Base-by-base conservation (phyloP, 768 basidiomycete species). In the Leucocoprinus birnbaumii region DNA sequence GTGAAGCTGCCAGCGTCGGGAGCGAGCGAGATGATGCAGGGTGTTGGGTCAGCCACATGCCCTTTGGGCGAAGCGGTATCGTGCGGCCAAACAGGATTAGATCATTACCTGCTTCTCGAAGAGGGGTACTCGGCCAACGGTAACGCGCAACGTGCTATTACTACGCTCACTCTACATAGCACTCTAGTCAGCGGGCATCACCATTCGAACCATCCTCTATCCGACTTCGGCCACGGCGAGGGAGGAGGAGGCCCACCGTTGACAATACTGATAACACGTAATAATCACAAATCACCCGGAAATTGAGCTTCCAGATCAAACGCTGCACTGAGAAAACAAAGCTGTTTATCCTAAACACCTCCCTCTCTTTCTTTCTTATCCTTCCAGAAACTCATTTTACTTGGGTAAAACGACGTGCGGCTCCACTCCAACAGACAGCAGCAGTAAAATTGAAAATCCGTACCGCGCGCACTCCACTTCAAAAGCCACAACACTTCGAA, bases 401-500 rank as follows among this genome's bases (percentile, higher is more conserved):
- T 3, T n/a, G 4, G 4, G 11, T n/a, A 38, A 38, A 4, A 21
- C 11, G 38, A 25, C 27, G 11, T 38, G 22, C 26, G 26, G 27
- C 38, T 35, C 48, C 47, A 41, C 46, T 38, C n/a, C 9, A 38
- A 38, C 38, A n/a, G n/a, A n/a, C n/a, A n/a, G n/a, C n/a, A 38
- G 38, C 38, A 38, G 38, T n/a, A 42, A 43, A 43, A 55, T 55
- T 48, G 40, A 49, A 55, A 42, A 42, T 31, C 54, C 54, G 54
- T 22, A 42, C 37, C 48, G 47, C 40, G 46, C 54, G 48, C 48
- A 55, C 47, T 55, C 47, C 42, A 55, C 54, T 34, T n/a, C n/a
- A n/a, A n/a, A n/a, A n/a, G n/a, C n/a, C n/a, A n/a, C n/a, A n/a
- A n/a, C n/a, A n/a, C n/a, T n/a, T n/a, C n/a, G n/a, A n/a, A n/a